Evolutionary conservation across 805 yeast genomes (phyloP), one percentile per base, ranked within the genome.

Genomic region (Starmerella bombicola): DNA sequence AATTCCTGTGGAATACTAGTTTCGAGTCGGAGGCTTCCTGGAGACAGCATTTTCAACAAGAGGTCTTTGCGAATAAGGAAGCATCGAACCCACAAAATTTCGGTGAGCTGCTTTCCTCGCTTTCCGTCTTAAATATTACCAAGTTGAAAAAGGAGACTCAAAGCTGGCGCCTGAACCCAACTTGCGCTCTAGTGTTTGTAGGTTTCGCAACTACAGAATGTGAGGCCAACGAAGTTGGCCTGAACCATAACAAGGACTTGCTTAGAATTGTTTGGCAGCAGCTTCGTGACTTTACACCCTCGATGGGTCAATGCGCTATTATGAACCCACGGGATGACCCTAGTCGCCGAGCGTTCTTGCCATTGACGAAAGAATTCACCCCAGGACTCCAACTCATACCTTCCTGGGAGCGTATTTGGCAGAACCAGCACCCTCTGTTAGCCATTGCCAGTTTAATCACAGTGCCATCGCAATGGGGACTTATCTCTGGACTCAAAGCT

Each of bases 1-100:
- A 36, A 17, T 9, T 25, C 13, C 23, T 36, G 15, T 36, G 39
- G 39, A 36, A 29, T 29, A 29, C 39, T 8, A 9, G 10, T 10
- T 36, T 29, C 19, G 16, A 28, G 28, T 13, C 25, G 3, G 33
- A 25, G 21, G 18, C 19, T 18, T 5, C 6, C 3, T 36, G 39
- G 39, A 20, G 33, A 3, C 23, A 13, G 5, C 28, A 28, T 23
- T 36, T 5, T n/a, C 8, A 9, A 4, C 19, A 26, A 19, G 39
- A 36, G 15, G 20, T 4, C 5, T 6, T n/a, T 18, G 15, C 29
- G 18, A 25, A 12, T 12, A 12, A 16, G 21, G 17, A 3, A 8
- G 10, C 15, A 23, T 10, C 16, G 3, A 19, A 35, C 24, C 32
- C 38, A 3, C 37, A 8, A 10, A 34, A 28, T 4, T 34, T 34